Percentiles rank a stretch among this genome's conserved stretches.
Evolutionary conservation across 2,329 filamentous ascomycete species (phyloP).

Genomic region (Phialophora expanda): DNA sequence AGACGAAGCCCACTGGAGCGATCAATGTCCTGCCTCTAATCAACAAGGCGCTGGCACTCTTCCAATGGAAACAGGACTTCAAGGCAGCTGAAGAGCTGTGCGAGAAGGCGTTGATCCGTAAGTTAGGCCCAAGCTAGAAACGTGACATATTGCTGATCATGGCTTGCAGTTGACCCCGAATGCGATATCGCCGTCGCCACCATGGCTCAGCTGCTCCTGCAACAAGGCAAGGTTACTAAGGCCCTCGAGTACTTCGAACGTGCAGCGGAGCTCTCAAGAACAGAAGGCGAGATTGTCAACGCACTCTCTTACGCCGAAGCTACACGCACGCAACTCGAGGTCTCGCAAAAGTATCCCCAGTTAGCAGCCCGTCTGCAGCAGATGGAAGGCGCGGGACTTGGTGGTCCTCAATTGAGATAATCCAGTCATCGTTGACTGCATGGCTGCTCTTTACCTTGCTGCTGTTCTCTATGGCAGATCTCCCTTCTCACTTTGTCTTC

Average conservation of each 20-base stretch:
- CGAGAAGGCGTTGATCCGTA: slow-evolving; percentile 96
- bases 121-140: slow-evolving; percentile 50
- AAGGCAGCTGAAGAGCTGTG: slow-evolving; percentile 92
- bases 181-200: slow-evolving; percentile 98
- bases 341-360: slow-evolving; percentile 84
- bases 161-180: slow-evolving; percentile 85
- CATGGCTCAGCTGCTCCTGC: slow-evolving; percentile 95
- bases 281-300: slow-evolving; percentile 94
- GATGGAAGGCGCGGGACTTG: slow-evolving; percentile 52
- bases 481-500: slow-evolving; percentile 31
- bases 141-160: slow-evolving; percentile 29
- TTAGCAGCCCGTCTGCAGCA: slow-evolving; percentile 73
- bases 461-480: slow-evolving; percentile 15
- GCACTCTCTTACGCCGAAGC: slow-evolving; percentile 96
- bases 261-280: slow-evolving; percentile 90
- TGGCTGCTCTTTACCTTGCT: slow-evolving; percentile 16
- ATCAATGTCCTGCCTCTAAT: slow-evolving; percentile 98
- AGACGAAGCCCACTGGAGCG: slow-evolving; percentile 79
- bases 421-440: background rate
- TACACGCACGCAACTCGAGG: slow-evolving; percentile 91
- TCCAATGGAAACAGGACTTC: slow-evolving; percentile 99
- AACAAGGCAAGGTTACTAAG: slow-evolving; percentile 95
- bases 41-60: slow-evolving; percentile 95
- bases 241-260: slow-evolving; percentile 97
- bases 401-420: slow-evolving; percentile 32